Base-by-base conservation (phyloP, 768 basidiomycete species). In the Hygrophorus russula region DNA sequence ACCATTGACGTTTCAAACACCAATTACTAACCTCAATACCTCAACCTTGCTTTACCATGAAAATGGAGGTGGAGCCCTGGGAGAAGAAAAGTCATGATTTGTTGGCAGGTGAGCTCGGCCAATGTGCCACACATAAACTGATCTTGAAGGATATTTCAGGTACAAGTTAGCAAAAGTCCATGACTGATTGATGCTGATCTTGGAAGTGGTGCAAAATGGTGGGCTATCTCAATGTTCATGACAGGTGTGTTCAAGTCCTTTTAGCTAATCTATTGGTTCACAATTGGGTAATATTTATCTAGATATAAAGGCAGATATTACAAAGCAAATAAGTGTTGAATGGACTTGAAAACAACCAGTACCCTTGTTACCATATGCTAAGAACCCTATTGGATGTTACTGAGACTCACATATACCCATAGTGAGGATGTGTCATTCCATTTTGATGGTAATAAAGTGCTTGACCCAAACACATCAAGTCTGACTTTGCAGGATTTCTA, bases 161-260 rank as follows among this genome's bases (percentile, higher is more conserved):
- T 27, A 11, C 19, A 28, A 11, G 19, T 41, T 28, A 30, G 18
- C 40, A 41, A 14, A n/a, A 6, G 3, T 24, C n/a, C 33, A 35
- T 5, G 17, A 35, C 17, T 3, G 5, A 30, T 41, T 14, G 13
- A 24, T 30, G 20, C 40, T 6, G 13, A 18, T 20, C 18, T 41
- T 20, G 40, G 40, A 27, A n/a, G 28, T 20, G 20, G 28, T 24
- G 40, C 40, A 30, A 20, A 41, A 18, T 7, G 40, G n/a, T 41
- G 28, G 18, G 40, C 40, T 10, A 20, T 30, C 18, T 41, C 40
- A 14, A n/a, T 11, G 18, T 41, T 27, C 40, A 41, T 41, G 40
- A 11, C 18, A 20, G 40, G 40, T 41, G 2, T 14, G 40, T 30
- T 13, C 9, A 9, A 9, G n/a, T n/a, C n/a, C n/a, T 17, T 35